Conservation (phyloP, 1,284 basidiomycete genomes). For the Phenoliferia sp. region DNA sequence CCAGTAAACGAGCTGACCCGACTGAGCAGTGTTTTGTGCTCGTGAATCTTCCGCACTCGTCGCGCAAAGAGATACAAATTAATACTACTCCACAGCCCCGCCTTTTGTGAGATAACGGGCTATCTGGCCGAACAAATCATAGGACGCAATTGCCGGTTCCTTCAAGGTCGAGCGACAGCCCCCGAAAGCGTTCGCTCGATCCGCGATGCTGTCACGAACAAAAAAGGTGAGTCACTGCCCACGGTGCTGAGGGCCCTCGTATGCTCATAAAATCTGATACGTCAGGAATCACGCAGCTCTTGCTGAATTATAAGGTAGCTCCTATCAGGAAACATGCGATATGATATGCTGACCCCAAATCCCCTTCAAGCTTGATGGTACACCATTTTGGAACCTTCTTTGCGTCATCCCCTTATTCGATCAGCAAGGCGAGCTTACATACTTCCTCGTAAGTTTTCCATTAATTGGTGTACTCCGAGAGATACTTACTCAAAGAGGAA, state of each 20-base stretch:
- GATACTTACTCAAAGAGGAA: too few species aligned
- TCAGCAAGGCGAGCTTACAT: slow-evolving; percentile 28
- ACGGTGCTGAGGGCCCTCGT: background rate
- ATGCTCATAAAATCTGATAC: background rate
- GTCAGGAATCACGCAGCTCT: slow-evolving; percentile 24
- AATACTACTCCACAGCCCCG: too few species aligned
- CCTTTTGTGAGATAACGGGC: slow-evolving; percentile 34
- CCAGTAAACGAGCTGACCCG: too few species aligned
- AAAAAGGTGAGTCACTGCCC: background rate
- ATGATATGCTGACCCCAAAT: too few species aligned
- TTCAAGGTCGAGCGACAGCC: slow-evolving; percentile 33
- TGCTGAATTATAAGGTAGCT: slow-evolving; percentile 41
- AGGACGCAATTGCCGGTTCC: slow-evolving; percentile 39
- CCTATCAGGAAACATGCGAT: too few species aligned
- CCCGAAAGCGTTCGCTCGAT: slow-evolving; percentile 27
- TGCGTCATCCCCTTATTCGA: slow-evolving; percentile 37
- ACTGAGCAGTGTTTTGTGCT: too few species aligned
- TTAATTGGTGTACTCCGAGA: too few species aligned
- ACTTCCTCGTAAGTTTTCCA: slow-evolving; percentile 24
- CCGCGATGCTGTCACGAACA: slow-evolving; percentile 23
- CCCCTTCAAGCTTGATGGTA: slow-evolving; percentile 24
- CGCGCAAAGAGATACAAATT: too few species aligned
- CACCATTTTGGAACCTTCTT: slow-evolving; percentile 35
- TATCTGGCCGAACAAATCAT: slow-evolving; percentile 35
- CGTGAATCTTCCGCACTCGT: too few species aligned